phyloP scores from a whole-genome alignment of 2,329 filamentous ascomycete species.

The Ascocoryne sarcoides region DNA sequence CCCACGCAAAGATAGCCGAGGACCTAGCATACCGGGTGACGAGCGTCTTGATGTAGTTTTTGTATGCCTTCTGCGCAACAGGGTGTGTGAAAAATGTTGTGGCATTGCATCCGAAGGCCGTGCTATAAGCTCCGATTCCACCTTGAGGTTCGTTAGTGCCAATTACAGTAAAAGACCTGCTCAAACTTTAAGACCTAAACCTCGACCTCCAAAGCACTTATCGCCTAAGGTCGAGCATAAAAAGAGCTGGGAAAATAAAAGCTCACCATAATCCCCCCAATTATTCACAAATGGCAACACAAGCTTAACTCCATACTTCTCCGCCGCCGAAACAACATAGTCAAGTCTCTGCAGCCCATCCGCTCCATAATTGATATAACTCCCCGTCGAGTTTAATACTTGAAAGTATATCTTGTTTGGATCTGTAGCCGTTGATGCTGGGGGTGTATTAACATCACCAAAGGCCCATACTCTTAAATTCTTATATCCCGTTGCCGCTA shows the following conservation, averaged over 20 bases:
- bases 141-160: too few species aligned
- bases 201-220: too few species aligned
- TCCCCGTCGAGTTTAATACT: conserved; percentile 35
- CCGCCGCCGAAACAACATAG: conserved; percentile 51
- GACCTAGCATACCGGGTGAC: conserved; percentile 52
- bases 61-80: conserved; percentile 46
- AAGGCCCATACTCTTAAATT: conserved; percentile 55
- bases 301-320: conserved; percentile 50
- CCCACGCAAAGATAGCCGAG: conserved; percentile 57
- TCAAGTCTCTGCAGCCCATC: conserved; percentile 57
- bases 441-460: conserved; percentile 42
- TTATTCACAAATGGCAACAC: conserved; percentile 62
- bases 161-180: too few species aligned
- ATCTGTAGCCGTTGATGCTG: conserved; percentile 27
- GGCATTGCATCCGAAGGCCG: conserved; percentile 40
- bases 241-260: too few species aligned
- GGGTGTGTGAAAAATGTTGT: conserved; percentile 47
- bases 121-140: conserved; percentile 50
- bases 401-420: conserved; percentile 38
- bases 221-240: too few species aligned
- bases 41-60: conserved; percentile 49
- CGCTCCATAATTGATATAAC: conserved; percentile 53
- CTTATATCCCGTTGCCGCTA: conserved; percentile 40
- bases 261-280: conserved; percentile 62
- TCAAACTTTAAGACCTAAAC: too few species aligned